A percentile compares a stretch with the other conserved stretches of the same genome.
These are phyloP conservation scores for Cylindrodendrum hubeiense DNA, from an alignment of 2,329 filamentous ascomycete genomes.

Conservation along the genomic window DNA sequence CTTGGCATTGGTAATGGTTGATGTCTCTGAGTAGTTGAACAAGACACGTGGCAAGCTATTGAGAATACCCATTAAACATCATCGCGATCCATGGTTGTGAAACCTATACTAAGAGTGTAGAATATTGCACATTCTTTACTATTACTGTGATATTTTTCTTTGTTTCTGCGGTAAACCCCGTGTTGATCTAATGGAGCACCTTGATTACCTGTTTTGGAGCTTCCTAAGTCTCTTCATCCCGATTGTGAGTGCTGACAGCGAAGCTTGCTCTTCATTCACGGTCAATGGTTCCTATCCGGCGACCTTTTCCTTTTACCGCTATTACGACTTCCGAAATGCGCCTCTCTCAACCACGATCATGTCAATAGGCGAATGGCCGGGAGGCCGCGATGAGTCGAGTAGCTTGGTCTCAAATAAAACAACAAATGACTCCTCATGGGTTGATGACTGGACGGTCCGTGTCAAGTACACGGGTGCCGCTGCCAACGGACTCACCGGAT, in stretches of 20 bases:
- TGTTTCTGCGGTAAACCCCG: too few relatives aligned
- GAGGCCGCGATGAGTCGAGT: not conserved
- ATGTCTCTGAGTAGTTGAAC: too few relatives aligned
- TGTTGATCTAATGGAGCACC: too few relatives aligned
- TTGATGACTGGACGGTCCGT: slow-evolving; percentile 19
- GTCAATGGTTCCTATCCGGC: slow-evolving; percentile 17
- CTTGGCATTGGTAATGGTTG: too few relatives aligned
- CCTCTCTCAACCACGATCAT: not conserved
- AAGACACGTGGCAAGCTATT: too few relatives aligned
- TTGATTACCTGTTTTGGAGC: too few relatives aligned
- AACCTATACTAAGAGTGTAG: too few relatives aligned
- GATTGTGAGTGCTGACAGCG: not conserved
- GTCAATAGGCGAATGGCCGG: slow-evolving; percentile 5
- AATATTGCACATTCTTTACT: too few relatives aligned
- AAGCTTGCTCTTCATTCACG: slow-evolving; percentile 10
- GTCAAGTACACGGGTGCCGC: slow-evolving; percentile 11
- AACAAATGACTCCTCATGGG: slow-evolving; percentile 21
- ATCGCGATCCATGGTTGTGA: too few relatives aligned
- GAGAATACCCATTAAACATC: too few relatives aligned
- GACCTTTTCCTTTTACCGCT: slow-evolving; percentile 22
- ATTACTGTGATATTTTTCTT: too few relatives aligned
- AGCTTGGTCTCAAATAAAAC: slow-evolving; percentile 15
- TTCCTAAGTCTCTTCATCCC: not conserved
- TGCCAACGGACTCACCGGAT: slow-evolving; percentile 15
- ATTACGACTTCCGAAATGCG: slow-evolving; percentile 21